Percentiles rank a stretch among this genome's conserved stretches.
These are phyloP conservation scores for Plasmodium sp. DNA, from an alignment of 169 alveolate species.

Conservation along the genomic window DNA sequence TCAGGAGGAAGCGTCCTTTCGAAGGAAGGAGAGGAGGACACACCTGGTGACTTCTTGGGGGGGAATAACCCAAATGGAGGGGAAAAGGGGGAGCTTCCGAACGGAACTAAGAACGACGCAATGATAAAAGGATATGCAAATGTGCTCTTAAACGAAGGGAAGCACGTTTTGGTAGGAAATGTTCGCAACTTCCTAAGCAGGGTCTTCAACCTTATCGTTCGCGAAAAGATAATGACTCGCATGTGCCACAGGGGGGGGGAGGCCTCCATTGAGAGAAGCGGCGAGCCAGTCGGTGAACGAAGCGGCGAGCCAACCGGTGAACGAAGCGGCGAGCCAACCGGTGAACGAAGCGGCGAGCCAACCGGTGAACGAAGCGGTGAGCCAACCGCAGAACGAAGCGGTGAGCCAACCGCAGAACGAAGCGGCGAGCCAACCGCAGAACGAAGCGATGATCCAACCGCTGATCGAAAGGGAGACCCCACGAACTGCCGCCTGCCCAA, in stretches of 20 bases:
- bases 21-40: background rate
- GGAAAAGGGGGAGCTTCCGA: background rate
- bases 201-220: constrained; percentile 16
- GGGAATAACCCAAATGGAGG: background rate
- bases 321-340: background rate
- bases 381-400: background rate
- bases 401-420: background rate
- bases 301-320: background rate
- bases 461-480: background rate
- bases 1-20: background rate
- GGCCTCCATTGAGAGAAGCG: background rate
- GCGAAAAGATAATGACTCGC: constrained; percentile 35
- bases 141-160: background rate
- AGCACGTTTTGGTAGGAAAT: background rate
- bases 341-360: background rate
- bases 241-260: constrained; percentile 12
- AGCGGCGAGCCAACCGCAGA: background rate
- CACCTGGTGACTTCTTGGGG: background rate
- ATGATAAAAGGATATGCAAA: constrained; percentile 7
- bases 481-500: background rate
- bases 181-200: constrained; percentile 2
- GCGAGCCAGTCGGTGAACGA: background rate
- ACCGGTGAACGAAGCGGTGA: background rate
- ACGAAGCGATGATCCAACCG: background rate
- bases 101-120: constrained; percentile 8